These are phyloP conservation scores for Inga leiocalycina DNA, from an alignment of 306 rosid species.

Conservation along the genomic window DNA sequence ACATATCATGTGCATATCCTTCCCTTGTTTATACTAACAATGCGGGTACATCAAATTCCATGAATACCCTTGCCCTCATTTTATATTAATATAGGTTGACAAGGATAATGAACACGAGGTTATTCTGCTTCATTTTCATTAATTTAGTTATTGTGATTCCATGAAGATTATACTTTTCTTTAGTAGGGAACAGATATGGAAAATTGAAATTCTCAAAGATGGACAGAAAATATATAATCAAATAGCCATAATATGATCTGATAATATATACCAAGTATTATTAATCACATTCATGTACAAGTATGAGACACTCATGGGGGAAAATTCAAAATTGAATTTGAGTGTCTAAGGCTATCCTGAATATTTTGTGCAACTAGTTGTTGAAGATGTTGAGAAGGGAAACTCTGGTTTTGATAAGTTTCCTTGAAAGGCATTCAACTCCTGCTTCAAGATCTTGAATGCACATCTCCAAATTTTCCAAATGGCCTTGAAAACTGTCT, in stretches of 20 bases:
- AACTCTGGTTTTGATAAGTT: slow-evolving; percentile 35
- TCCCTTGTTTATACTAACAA: neutral
- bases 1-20: too few relatives aligned
- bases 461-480: slow-evolving; percentile 30
- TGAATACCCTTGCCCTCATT: neutral
- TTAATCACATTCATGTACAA: slow-evolving; percentile 30
- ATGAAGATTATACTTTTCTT: neutral
- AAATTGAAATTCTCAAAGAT: neutral
- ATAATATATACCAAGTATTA: neutral
- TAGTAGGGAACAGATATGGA: neutral
- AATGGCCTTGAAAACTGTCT: slow-evolving; percentile 19
- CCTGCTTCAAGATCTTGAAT: slow-evolving; percentile 35
- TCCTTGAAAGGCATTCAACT: slow-evolving; percentile 30
- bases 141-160: neutral
- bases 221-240: neutral
- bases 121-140: neutral
- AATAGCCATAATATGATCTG: neutral
- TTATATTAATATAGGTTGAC: neutral
- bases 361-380: slow-evolving; percentile 9
- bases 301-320: slow-evolving; percentile 3
- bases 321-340: slow-evolving; percentile 12
- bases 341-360: neutral
- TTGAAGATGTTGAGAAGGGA: slow-evolving; percentile 42
- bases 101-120: neutral
- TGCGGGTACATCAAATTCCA: neutral